Evolutionary conservation across 2,329 filamentous ascomycete genomes (phyloP), one percentile per base, ranked within the genome.

Genomic region (Endothia cerciana): DNA sequence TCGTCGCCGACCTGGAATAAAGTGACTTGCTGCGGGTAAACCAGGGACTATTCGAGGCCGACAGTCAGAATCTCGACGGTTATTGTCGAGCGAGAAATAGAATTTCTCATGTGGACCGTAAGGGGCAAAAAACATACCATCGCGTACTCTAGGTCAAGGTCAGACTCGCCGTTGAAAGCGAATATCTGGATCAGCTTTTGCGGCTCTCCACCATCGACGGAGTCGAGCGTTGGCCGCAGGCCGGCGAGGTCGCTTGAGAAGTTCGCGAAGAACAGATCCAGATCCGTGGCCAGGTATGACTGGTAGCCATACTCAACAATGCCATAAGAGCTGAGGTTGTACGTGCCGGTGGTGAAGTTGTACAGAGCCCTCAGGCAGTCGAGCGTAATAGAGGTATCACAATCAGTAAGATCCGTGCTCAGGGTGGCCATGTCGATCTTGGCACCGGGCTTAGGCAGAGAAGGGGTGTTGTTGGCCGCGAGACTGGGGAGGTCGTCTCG

Each of bases 1-100:
- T 66, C 63, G 60, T 71, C 70, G 28, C 70, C 71, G 40, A 69
- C 68, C 47, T 71, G 71, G 57, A 68, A 70, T 1, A 70, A 62
- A 1, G 66, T 70, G 4, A 70, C 63, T 53, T 67, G 65, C 60
- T 71, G 70, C n/a, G 70, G 70, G 47, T 68, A 68, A 11, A 56
- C 47, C 3, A 68, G 64, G 8, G 64, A 4, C 61, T 62, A 30
- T 47, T n/a, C 7, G 19, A 19, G 25, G 13, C 17, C 17, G 25
- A n/a, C 10, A 8, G 11, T 40, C 33, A 41, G 22, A 15, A 55
- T 17, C 13, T 4, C 22, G 4, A 25, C n/a, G 10, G 5, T 15
- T 6, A 25, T 30, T 5, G 15, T 61, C 8, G 43, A 53, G 10
- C 2, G 8, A 38, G 59, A 5, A 19, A 30, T 33, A 11, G 3